phyloP scores from a whole-genome alignment of 306 rosid species.

The Acacia crassicarpa region DNA sequence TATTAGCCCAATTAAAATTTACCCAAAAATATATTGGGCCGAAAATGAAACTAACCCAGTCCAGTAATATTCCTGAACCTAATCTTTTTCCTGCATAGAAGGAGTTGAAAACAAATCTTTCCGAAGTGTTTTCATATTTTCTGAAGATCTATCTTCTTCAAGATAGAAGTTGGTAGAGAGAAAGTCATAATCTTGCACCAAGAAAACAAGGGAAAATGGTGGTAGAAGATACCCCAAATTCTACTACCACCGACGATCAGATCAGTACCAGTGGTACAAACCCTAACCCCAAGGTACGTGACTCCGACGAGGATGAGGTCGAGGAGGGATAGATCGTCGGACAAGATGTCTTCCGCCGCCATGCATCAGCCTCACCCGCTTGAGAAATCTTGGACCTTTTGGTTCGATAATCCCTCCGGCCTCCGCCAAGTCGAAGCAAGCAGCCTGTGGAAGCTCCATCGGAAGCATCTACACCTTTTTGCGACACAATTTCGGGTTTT shows the following conservation, averaged over 20 bases:
- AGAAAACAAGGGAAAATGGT: constrained; percentile 38
- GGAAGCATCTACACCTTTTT: constrained; percentile 74
- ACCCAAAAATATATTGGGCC: background rate
- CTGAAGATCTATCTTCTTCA: background rate
- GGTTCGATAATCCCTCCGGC: constrained; percentile 68
- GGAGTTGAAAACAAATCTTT: background rate
- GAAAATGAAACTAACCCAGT: background rate
- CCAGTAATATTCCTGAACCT: background rate
- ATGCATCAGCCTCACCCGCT: constrained; percentile 60
- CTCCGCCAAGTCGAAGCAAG: constrained; percentile 58
- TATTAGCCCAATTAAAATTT: background rate
- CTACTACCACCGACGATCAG: constrained; percentile 49
- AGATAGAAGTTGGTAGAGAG: background rate
- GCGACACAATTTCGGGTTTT: too few species aligned
- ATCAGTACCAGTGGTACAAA: constrained; percentile 7
- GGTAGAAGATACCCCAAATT: constrained; percentile 58
- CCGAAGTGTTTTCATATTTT: background rate
- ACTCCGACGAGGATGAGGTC: constrained; percentile 47
- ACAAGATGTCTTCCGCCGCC: constrained; percentile 46
- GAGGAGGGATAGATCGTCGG: constrained; percentile 95
- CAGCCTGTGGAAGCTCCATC: constrained; percentile 68
- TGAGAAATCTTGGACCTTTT: constrained; percentile 94
- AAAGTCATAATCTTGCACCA: background rate
- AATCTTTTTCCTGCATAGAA: background rate
- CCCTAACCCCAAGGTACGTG: constrained; percentile 21